Evolutionary conservation across 2,329 filamentous ascomycete genomes (phyloP).

Genomic region (Macrophomina phaseolina): DNA sequence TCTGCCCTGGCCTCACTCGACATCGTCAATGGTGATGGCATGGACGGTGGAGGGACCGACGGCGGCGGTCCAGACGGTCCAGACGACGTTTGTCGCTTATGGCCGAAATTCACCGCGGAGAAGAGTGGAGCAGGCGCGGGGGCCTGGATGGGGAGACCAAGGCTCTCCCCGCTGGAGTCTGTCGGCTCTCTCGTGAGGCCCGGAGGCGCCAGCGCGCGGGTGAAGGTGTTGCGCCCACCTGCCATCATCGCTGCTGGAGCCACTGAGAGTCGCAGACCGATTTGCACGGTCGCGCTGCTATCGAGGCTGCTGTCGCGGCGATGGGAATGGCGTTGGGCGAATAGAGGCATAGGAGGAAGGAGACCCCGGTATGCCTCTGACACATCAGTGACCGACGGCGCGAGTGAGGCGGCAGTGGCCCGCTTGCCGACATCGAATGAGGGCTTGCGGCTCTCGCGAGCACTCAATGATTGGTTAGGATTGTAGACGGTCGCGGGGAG

Average conservation of each 20-base stretch:
- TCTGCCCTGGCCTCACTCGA: not conserved
- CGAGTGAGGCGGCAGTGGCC: conserved; percentile 2
- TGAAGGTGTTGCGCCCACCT: conserved; percentile 36
- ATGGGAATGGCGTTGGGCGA: conserved; percentile 49
- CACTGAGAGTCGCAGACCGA: conserved; percentile 70
- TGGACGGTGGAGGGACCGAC: not conserved
- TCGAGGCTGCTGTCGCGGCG: conserved; percentile 65
- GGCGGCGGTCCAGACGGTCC: conserved; percentile 13
- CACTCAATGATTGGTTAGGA: conserved; percentile 25
- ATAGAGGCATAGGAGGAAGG: conserved; percentile 43
- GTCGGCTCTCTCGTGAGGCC: conserved; percentile 33
- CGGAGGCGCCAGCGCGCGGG: conserved; percentile 29
- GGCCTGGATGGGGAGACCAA: conserved; percentile 28
- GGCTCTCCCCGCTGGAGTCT: conserved; percentile 36
- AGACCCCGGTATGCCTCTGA: conserved; percentile 34
- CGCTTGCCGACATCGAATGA: conserved; percentile 25
- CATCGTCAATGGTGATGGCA: conserved; percentile 2
- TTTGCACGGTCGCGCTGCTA: conserved; percentile 73
- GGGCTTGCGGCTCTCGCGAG: conserved; percentile 28
- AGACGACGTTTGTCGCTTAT: conserved; percentile 1
- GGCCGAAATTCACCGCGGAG: not conserved
- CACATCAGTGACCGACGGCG: conserved; percentile 43
- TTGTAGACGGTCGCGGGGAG: conserved; percentile 47
- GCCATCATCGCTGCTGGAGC: conserved; percentile 45
- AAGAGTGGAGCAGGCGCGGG: conserved; percentile 12